Evolutionary conservation across 768 basidiomycete species (phyloP).

Genomic region (Boletus speciosus): DNA sequence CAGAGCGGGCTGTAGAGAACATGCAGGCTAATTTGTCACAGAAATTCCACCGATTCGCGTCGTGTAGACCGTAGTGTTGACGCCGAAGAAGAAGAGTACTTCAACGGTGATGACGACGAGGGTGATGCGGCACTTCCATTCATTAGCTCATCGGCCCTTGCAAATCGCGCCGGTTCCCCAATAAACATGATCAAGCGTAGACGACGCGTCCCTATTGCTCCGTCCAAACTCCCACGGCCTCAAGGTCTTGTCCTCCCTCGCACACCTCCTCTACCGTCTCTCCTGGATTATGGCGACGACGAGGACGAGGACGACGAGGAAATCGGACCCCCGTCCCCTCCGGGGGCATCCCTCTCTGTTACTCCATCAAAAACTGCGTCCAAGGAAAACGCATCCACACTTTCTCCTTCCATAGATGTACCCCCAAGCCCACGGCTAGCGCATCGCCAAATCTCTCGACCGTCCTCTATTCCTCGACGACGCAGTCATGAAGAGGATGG

Average conservation of each 20-base stretch:
- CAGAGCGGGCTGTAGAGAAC: slow-evolving; percentile 6
- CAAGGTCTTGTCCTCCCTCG: slow-evolving; percentile 40
- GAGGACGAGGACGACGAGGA: slow-evolving; percentile 59
- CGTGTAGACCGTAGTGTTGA: slow-evolving; percentile 51
- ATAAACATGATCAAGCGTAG: slow-evolving; percentile 53
- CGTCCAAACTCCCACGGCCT: slow-evolving; percentile 47
- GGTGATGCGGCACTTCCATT: slow-evolving; percentile 39
- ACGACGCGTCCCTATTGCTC: slow-evolving; percentile 45
- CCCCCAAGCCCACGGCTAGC: slow-evolving; percentile 38
- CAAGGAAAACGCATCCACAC: slow-evolving; percentile 19
- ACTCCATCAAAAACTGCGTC: slow-evolving; percentile 10
- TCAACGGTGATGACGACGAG: slow-evolving; percentile 86
- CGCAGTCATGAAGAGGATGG: slow-evolving; percentile 48
- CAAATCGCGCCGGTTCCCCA: slow-evolving; percentile 28
- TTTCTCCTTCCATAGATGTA: slow-evolving; percentile 34
- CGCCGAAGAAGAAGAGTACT: slow-evolving; percentile 88
- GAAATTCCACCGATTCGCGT: slow-evolving; percentile 39
- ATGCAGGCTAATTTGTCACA: slow-evolving; percentile 23
- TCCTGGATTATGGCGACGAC: slow-evolving; percentile 78
- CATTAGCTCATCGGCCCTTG: slow-evolving; percentile 26
- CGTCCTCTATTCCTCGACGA: slow-evolving; percentile 46
- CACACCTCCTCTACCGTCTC: slow-evolving; percentile 51
- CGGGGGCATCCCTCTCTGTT: slow-evolving; percentile 10
- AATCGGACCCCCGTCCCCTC: slow-evolving; percentile 15
- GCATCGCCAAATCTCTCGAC: slow-evolving; percentile 37